A percentile compares a stretch with the other conserved stretches of the same genome.
Evolutionary conservation across 768 basidiomycete genomes (phyloP).

Genomic region (Boletus reticuloceps): DNA sequence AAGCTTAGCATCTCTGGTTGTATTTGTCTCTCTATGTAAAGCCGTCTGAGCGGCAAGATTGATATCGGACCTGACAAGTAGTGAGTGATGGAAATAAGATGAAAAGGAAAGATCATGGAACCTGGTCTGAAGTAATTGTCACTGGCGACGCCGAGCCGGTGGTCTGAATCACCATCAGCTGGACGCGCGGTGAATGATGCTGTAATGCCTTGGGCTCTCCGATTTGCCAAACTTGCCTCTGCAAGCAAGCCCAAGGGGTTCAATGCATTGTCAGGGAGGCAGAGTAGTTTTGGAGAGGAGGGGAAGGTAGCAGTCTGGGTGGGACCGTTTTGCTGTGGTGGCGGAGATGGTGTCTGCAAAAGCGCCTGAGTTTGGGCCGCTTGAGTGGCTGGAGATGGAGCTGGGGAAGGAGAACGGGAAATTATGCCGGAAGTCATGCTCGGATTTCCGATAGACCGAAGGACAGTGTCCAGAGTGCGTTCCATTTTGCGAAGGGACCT

Average conservation of each 20-base stretch:
- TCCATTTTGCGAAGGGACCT: slow-evolving; percentile 89
- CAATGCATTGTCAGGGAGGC: slow-evolving; percentile 85
- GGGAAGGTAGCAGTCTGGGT: slow-evolving; percentile 24
- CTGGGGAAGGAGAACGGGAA: slow-evolving; percentile 78
- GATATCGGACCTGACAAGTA: slow-evolving; percentile 72
- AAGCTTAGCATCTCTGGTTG: slow-evolving; percentile 95
- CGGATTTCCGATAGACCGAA: slow-evolving; percentile 85
- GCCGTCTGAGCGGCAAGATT: slow-evolving; percentile 74
- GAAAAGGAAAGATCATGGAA: slow-evolving; percentile 29
- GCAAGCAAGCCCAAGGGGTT: slow-evolving; percentile 93
- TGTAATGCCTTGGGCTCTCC: slow-evolving; percentile 52
- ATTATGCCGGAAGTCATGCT: slow-evolving; percentile 74
- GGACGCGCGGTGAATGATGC: slow-evolving; percentile 40
- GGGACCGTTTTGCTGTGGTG: slow-evolving; percentile 40
- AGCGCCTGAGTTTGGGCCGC: slow-evolving; percentile 52
- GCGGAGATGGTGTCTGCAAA: slow-evolving; percentile 49
- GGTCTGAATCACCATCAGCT: slow-evolving; percentile 37
- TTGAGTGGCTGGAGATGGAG: slow-evolving; percentile 64
- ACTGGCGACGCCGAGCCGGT: slow-evolving; percentile 75
- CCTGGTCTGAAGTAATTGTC: slow-evolving; percentile 93
- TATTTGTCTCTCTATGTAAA: slow-evolving; percentile 85
- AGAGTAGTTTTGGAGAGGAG: slow-evolving; percentile 84
- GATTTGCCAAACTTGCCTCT: slow-evolving; percentile 80
- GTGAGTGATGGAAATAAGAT: slow-evolving; percentile 2
- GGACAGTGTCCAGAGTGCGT: slow-evolving; percentile 85